Evolutionary conservation across 768 basidiomycete genomes (phyloP).

Genomic region (Leucogyrophana mollusca): DNA sequence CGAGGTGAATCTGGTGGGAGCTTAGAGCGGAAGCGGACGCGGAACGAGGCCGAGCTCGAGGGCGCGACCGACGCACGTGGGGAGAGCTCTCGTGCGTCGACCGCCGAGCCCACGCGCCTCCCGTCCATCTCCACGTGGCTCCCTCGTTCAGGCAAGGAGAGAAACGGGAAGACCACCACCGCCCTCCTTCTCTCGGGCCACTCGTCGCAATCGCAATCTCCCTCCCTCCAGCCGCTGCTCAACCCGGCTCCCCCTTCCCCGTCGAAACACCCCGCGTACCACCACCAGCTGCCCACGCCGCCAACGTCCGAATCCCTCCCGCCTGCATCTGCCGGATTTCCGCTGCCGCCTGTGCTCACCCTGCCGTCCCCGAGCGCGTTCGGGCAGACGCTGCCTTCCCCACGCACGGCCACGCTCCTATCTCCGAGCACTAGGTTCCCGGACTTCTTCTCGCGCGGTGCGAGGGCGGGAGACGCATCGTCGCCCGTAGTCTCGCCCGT

Average conservation of each 20-base stretch:
- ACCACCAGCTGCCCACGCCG: constrained; percentile 50
- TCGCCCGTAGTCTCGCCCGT: constrained; percentile 25
- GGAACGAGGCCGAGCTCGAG: background rate
- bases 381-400: constrained; percentile 7
- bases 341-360: constrained; percentile 41
- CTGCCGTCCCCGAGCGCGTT: constrained; percentile 33
- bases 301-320: constrained; percentile 54
- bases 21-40: background rate
- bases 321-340: constrained; percentile 31
- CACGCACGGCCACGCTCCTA: too few relatives aligned
- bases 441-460: constrained; percentile 14
- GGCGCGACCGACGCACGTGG: background rate
- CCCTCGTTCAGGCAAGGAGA: constrained; percentile 25
- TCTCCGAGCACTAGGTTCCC: too few relatives aligned
- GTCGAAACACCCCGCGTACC: constrained; percentile 9
- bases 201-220: too few relatives aligned
- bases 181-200: constrained; percentile 33
- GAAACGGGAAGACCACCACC: constrained; percentile 30
- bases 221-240: constrained; percentile 28
- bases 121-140: constrained; percentile 74
- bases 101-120: constrained; percentile 36
- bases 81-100: constrained; percentile 4
- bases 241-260: constrained; percentile 6
- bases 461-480: constrained; percentile 9
- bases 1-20: background rate